Conservation (phyloP, 345 rosid genomes). For the Populus euphratica region DNA sequence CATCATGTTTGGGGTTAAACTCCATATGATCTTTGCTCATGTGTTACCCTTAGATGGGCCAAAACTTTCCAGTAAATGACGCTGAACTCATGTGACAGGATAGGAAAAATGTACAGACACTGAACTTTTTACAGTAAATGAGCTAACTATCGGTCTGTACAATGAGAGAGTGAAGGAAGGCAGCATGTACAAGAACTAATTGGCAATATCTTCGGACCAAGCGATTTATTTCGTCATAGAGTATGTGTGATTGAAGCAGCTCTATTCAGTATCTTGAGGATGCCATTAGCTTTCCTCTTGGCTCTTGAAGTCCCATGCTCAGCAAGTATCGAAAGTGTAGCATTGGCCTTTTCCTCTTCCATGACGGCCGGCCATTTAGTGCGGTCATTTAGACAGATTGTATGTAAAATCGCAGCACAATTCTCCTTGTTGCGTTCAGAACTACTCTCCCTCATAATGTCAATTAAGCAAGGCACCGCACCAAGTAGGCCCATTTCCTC, state of each 20-base stretch:
- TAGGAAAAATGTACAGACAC: not conserved
- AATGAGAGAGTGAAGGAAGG: not conserved
- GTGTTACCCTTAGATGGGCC: constrained; percentile 14
- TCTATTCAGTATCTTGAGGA: constrained; percentile 35
- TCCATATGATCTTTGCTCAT: not conserved
- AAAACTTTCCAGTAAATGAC: constrained; percentile 9
- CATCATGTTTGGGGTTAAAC: not conserved
- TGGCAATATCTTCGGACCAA: not conserved
- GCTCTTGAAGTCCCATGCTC: constrained; percentile 44
- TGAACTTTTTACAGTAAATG: constrained; percentile 10
- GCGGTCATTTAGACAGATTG: constrained; percentile 33
- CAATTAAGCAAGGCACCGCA: constrained; percentile 43
- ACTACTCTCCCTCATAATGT: constrained; percentile 37
- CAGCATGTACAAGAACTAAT: constrained; percentile 1
- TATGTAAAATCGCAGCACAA: constrained; percentile 40
- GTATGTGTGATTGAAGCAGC: constrained; percentile 21
- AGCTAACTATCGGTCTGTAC: constrained; percentile 9
- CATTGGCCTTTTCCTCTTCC: constrained; percentile 35
- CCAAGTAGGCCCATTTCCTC: constrained; percentile 39
- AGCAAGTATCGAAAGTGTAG: constrained; percentile 40
- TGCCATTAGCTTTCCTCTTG: constrained; percentile 48
- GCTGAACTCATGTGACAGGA: not conserved
- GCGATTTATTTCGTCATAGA: constrained; percentile 3
- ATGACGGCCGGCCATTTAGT: constrained; percentile 21
- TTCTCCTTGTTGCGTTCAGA: constrained; percentile 40